Percentiles rank a stretch among this genome's conserved stretches.
phyloP scores from a whole-genome alignment of 768 basidiomycete species.

The Suillus sp. region DNA sequence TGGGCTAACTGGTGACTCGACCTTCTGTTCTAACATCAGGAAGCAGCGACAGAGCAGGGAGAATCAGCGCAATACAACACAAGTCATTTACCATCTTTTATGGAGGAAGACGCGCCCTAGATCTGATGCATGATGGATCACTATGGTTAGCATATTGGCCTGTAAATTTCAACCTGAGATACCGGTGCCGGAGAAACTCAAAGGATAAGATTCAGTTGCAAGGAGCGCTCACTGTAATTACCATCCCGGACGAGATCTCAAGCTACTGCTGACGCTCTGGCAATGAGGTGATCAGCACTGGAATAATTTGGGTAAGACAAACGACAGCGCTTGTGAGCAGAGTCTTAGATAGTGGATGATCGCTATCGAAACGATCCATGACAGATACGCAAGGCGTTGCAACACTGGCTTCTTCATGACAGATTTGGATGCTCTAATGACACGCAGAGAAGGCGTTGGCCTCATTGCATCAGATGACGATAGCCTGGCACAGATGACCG shows the following conservation, averaged over 20 bases:
- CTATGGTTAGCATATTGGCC: neutral
- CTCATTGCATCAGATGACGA: slow-evolving; percentile 1
- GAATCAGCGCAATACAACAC: neutral
- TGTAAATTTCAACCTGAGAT: neutral
- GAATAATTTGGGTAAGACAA: neutral
- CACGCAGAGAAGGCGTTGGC: neutral
- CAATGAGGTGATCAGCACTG: slow-evolving; percentile 5
- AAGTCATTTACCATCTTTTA: neutral
- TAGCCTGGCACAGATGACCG: neutral
- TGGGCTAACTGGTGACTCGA: slow-evolving; percentile 1
- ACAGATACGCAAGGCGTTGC: neutral
- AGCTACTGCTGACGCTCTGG: neutral
- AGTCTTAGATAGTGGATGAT: slow-evolving; percentile 2
- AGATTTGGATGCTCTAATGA: neutral
- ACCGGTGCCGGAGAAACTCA: slow-evolving; percentile 1
- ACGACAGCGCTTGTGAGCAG: neutral
- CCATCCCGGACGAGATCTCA: neutral
- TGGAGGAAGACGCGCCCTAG: neutral
- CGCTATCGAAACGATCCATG: neutral
- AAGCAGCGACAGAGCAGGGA: neutral
- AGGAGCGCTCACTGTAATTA: neutral
- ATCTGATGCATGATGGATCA: neutral
- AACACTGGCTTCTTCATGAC: slow-evolving; percentile 1
- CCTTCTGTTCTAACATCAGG: neutral
- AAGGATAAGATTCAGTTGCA: slow-evolving; percentile 4